phyloP scores from a whole-genome alignment of 768 basidiomycete genomes.

The Trametes meyenii region DNA sequence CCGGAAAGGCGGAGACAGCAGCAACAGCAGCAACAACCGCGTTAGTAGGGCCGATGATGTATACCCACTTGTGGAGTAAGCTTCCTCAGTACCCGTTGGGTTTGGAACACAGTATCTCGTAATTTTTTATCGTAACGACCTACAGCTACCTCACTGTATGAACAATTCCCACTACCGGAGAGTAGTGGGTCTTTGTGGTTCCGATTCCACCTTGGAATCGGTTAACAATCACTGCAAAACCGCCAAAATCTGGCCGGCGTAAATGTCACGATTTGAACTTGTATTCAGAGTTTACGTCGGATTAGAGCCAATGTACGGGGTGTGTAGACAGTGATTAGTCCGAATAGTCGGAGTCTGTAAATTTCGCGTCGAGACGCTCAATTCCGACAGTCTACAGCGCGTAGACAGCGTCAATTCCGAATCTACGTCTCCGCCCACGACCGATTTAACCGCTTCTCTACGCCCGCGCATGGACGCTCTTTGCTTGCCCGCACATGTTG shows the following conservation, averaged over 20 bases:
- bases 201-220: too few relatives aligned
- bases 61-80: neutral
- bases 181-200: too few relatives aligned
- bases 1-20: conserved; percentile 62
- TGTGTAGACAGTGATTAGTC: neutral
- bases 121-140: conserved; percentile 1
- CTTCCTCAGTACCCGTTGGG: neutral
- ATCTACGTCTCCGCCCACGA: too few relatives aligned
- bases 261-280: neutral
- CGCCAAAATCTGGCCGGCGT: neutral
- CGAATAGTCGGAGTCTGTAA: too few relatives aligned
- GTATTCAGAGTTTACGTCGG: neutral
- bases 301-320: neutral
- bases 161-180: too few relatives aligned
- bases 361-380: too few relatives aligned
- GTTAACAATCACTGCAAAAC: neutral
- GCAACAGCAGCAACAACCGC: conserved; percentile 8
- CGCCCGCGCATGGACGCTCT: too few relatives aligned
- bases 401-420: too few relatives aligned
- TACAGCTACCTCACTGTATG: neutral
- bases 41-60: neutral
- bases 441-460: too few relatives aligned
- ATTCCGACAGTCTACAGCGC: too few relatives aligned
- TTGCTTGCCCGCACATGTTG: too few relatives aligned
- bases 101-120: neutral